These are phyloP conservation scores for Cyberlindnera mrakii DNA, from an alignment of 805 yeast species.

Conservation along the genomic window DNA sequence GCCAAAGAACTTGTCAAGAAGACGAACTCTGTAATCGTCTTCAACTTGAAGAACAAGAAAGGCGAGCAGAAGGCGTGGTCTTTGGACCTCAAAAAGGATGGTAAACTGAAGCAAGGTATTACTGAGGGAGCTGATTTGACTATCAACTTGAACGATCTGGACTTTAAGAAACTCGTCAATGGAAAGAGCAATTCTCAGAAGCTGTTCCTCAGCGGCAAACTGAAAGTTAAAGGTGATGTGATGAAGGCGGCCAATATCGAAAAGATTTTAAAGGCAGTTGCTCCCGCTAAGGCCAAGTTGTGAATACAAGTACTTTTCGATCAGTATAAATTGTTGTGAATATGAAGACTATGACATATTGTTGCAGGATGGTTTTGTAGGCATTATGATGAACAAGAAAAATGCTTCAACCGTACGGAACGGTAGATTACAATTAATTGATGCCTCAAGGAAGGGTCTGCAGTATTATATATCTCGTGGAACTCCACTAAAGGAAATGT, in stretches of 20 bases:
- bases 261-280: conserved; percentile 52
- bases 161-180: conserved; percentile 61
- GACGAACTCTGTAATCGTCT: conserved; percentile 58
- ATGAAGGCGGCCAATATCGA: conserved; percentile 83
- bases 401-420: too few species aligned
- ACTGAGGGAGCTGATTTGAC: conserved; percentile 52
- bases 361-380: too few species aligned
- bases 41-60: conserved; percentile 59
- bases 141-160: conserved; percentile 58
- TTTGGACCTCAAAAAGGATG: conserved; percentile 56
- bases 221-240: conserved; percentile 84
- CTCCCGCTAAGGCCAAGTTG: conserved; percentile 39
- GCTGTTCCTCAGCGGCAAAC: conserved; percentile 76
- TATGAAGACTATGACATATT: too few species aligned
- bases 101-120: conserved; percentile 34
- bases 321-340: background rate
- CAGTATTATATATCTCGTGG: too few species aligned
- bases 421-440: too few species aligned
- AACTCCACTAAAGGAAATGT: too few species aligned
- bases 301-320: conserved; percentile 14
- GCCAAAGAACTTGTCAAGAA: conserved; percentile 18
- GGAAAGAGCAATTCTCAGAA: conserved; percentile 85
- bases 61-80: conserved; percentile 53
- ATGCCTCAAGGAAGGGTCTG: too few species aligned
- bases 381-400: too few species aligned